Conservation (phyloP, 1,284 basidiomycete genomes). For the Salmacisia buchloeana region DNA sequence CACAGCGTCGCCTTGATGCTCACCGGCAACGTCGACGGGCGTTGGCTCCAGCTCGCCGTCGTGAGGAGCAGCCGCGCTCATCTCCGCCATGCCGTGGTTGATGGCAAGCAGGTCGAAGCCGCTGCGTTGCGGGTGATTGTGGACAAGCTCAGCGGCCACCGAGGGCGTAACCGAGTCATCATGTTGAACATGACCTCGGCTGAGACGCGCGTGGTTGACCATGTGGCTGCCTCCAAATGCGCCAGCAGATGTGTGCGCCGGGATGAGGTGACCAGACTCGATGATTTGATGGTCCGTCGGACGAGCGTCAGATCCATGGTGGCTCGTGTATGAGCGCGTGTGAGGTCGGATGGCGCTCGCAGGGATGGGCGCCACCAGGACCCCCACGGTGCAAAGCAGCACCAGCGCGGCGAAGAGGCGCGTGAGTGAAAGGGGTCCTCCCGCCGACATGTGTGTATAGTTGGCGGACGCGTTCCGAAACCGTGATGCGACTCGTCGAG, state of each 20-base stretch:
- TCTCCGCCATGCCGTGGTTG: background rate
- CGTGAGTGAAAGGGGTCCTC: constrained; percentile 2
- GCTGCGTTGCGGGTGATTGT: background rate
- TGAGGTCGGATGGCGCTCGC: constrained; percentile 6
- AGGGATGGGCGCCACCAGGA: constrained; percentile 1
- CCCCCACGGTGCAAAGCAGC: background rate
- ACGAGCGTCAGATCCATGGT: no score
- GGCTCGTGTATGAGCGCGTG: background rate
- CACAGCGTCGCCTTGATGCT: background rate
- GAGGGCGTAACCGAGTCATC: background rate
- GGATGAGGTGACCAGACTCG: constrained; percentile 5
- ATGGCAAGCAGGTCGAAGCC: constrained; percentile 2
- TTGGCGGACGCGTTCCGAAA: background rate
- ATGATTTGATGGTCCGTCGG: background rate
- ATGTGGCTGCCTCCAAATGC: no score
- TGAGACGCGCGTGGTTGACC: background rate
- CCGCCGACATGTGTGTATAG: background rate
- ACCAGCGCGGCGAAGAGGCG: constrained; percentile 4
- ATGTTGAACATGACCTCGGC: background rate
- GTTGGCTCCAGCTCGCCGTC: background rate
- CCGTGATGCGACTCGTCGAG: background rate
- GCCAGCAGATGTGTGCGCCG: background rate
- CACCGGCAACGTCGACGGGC: background rate
- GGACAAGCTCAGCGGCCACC: background rate
- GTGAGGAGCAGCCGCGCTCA: background rate